phyloP scores from a whole-genome alignment of 1,139 yeast genomes.

The Williopsis jadinii region DNA sequence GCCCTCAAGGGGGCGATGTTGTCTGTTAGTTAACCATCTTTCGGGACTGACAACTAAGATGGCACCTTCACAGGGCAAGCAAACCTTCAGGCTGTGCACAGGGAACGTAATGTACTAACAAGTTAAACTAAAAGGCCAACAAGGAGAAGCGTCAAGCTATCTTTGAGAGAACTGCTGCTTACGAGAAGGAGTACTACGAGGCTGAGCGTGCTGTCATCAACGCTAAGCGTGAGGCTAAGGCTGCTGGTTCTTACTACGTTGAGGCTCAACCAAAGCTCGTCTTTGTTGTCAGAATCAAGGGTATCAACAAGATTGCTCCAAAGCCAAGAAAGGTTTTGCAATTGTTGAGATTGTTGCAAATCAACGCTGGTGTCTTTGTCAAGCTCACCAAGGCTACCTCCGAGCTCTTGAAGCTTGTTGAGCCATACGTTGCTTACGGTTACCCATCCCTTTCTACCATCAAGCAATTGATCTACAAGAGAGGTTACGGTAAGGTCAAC shows the following conservation, averaged over 20 bases:
- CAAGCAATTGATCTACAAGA: conserved; percentile 97
- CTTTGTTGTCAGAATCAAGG: conserved; percentile 98
- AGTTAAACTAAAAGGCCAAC: conserved; percentile 45
- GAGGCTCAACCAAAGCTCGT: conserved; percentile 96
- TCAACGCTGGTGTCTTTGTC: conserved; percentile 97
- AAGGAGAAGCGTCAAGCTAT: conserved; percentile 92
- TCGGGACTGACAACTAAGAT: conserved; percentile 75
- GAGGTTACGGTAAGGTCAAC: conserved; percentile 99
- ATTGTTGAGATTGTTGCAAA: conserved; percentile 95
- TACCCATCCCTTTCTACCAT: conserved; percentile 96
- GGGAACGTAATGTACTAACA: conserved; percentile 14
- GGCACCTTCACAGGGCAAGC: too few species aligned
- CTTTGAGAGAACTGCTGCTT: conserved; percentile 97
- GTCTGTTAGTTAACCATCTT: conserved; percentile 98
- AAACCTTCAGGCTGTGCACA: too few species aligned
- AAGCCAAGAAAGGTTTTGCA: conserved; percentile 99
- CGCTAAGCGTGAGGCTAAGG: conserved; percentile 96
- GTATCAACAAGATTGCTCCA: conserved; percentile 99
- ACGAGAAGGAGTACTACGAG: conserved; percentile 93
- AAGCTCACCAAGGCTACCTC: conserved; percentile 97
- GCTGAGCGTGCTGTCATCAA: conserved; percentile 90
- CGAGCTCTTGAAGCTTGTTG: conserved; percentile 95
- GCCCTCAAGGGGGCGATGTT: conserved; percentile 65
- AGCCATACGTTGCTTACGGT: conserved; percentile 99
- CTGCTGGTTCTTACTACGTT: conserved; percentile 93